Evolutionary conservation across 1,284 basidiomycete species (phyloP).

Genomic region (Fistulinella cinereoalba): DNA sequence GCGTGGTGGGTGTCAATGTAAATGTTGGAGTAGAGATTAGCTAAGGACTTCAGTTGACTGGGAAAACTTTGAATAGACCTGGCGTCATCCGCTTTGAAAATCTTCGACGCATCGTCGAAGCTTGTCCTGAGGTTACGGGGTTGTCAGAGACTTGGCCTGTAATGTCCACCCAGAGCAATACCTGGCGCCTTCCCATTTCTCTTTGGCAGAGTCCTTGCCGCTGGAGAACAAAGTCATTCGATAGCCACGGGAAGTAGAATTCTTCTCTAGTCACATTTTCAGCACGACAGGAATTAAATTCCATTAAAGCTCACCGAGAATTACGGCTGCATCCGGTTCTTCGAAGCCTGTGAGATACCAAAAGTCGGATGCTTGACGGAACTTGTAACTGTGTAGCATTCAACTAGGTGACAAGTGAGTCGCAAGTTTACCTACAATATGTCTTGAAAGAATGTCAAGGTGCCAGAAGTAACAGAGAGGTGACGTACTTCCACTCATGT

Average conservation of each 20-base stretch:
- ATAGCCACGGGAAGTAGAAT: constrained; percentile 72
- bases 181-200: constrained; percentile 92
- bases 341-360: constrained; percentile 95
- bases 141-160: constrained; percentile 1
- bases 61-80: constrained; percentile 54
- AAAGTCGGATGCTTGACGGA: constrained; percentile 90
- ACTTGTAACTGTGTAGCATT: constrained; percentile 75
- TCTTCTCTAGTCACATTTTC: constrained; percentile 48
- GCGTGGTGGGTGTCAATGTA: constrained; percentile 41
- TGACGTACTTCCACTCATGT: constrained; percentile 81
- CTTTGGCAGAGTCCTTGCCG: constrained; percentile 73
- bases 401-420: constrained; percentile 6
- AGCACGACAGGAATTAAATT: neutral
- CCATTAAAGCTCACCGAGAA: constrained; percentile 58
- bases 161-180: constrained; percentile 14
- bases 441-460: constrained; percentile 21
- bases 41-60: constrained; percentile 47
- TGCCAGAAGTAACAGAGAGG: neutral
- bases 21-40: constrained; percentile 37
- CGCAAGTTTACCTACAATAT: constrained; percentile 50
- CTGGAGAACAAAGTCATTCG: constrained; percentile 87
- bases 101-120: constrained; percentile 53
- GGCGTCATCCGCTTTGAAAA: constrained; percentile 79
- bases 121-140: constrained; percentile 44
- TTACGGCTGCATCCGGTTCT: constrained; percentile 87